Conservation (phyloP, 1,284 basidiomycete genomes). For the Wolfiporia cocos region DNA sequence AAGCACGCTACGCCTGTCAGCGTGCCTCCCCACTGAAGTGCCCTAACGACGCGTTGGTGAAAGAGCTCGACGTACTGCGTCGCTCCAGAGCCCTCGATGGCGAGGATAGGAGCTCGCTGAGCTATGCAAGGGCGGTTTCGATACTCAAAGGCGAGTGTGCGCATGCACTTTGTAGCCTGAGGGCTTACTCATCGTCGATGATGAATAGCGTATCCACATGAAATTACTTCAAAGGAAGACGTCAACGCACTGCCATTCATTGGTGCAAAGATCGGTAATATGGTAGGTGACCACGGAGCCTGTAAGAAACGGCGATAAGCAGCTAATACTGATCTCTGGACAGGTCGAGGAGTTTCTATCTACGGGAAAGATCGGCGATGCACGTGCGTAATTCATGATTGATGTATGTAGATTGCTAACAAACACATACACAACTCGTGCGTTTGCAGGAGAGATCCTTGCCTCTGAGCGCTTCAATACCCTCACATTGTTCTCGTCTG, state of each 20-base stretch:
- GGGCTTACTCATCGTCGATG: too few species aligned
- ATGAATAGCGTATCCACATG: conserved; percentile 57
- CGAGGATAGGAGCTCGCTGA: conserved; percentile 55
- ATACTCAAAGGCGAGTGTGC: conserved; percentile 55
- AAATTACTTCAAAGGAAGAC: conserved; percentile 41
- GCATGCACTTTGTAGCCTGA: background rate
- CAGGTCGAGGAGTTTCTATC: conserved; percentile 61
- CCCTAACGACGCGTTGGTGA: conserved; percentile 53
- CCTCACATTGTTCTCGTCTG: conserved; percentile 50
- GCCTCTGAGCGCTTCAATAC: conserved; percentile 47
- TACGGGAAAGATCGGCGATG: conserved; percentile 51
- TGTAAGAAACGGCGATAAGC: too few species aligned
- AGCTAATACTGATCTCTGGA: background rate
- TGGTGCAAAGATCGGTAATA: conserved; percentile 52
- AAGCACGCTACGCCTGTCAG: conserved; percentile 49
- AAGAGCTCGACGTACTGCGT: conserved; percentile 54
- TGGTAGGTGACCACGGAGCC: conserved; percentile 34
- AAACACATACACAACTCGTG: background rate
- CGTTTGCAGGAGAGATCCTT: conserved; percentile 37
- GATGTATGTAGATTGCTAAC: too few species aligned
- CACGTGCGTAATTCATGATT: conserved; percentile 51
- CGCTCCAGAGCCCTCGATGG: conserved; percentile 57
- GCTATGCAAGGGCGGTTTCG: conserved; percentile 63
- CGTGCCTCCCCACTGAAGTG: conserved; percentile 60
- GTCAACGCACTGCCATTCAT: conserved; percentile 50